Conservation (phyloP, 2,329 filamentous ascomycete genomes). For the Ceratocystis colombiana region DNA sequence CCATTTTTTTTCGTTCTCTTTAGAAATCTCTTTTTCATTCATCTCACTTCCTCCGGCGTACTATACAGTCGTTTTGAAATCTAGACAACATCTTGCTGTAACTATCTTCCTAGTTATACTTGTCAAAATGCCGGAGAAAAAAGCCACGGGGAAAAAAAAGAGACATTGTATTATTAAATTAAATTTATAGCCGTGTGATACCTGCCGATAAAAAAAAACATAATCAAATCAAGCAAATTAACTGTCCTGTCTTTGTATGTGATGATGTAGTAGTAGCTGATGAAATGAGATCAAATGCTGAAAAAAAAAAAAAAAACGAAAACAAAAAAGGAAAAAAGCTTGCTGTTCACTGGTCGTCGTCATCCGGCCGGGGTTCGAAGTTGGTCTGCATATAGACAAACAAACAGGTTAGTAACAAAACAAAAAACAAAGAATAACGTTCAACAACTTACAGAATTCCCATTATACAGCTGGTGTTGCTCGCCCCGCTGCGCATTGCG, state of each 20-base stretch:
- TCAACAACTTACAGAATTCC: slow-evolving; percentile 64
- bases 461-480: slow-evolving; percentile 74
- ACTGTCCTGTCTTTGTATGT: no score
- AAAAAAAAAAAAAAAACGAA: neutral
- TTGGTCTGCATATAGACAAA: slow-evolving; percentile 43
- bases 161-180: slow-evolving; percentile 13
- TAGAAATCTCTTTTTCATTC: neutral
- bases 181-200: slow-evolving; percentile 9
- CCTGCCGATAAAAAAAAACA: neutral
- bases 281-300: neutral
- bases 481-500: slow-evolving; percentile 43
- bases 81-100: no score
- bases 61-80: neutral
- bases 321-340: neutral
- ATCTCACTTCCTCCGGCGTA: neutral
- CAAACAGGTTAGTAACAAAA: neutral
- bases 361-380: slow-evolving; percentile 55
- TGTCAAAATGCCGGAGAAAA: neutral
- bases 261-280: no score
- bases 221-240: no score
- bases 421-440: neutral
- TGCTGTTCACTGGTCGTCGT: slow-evolving; percentile 38
- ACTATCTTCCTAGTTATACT: neutral
- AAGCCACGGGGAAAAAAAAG: neutral
- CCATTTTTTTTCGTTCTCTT: slow-evolving; percentile 12